phyloP scores from a whole-genome alignment of 2,329 filamentous ascomycete genomes.

The Calonectria ilicicola region DNA sequence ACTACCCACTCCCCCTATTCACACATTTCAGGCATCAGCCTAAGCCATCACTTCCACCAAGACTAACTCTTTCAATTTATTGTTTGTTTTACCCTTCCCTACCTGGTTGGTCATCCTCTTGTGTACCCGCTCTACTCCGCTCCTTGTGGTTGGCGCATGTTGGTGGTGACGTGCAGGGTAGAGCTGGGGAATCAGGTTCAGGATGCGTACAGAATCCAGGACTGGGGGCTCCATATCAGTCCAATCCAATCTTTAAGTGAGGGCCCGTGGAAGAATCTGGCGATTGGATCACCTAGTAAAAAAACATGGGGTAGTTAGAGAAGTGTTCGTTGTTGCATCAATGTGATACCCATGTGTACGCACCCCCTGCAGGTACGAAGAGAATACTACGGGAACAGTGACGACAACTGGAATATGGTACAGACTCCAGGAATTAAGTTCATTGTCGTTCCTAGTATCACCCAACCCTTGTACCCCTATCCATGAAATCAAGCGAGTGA shows the following conservation, averaged over 20 bases:
- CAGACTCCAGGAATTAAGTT: too few species aligned
- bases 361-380: background rate
- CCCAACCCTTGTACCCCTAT: background rate
- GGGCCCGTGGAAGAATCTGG: background rate
- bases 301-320: background rate
- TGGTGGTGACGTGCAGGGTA: background rate
- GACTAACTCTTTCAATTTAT: background rate
- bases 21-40: too few species aligned
- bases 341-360: background rate
- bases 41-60: too few species aligned
- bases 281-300: background rate
- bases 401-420: background rate
- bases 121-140: background rate
- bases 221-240: background rate
- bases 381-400: background rate
- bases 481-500: background rate
- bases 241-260: background rate
- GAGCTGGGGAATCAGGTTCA: background rate
- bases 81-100: background rate
- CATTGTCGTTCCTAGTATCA: background rate
- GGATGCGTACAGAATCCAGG: background rate
- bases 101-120: background rate
- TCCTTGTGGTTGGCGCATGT: background rate
- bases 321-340: too few species aligned
- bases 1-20: too few species aligned